Conservation (phyloP, 495 filamentous ascomycete species). For the Aspergillus asperescens region DNA sequence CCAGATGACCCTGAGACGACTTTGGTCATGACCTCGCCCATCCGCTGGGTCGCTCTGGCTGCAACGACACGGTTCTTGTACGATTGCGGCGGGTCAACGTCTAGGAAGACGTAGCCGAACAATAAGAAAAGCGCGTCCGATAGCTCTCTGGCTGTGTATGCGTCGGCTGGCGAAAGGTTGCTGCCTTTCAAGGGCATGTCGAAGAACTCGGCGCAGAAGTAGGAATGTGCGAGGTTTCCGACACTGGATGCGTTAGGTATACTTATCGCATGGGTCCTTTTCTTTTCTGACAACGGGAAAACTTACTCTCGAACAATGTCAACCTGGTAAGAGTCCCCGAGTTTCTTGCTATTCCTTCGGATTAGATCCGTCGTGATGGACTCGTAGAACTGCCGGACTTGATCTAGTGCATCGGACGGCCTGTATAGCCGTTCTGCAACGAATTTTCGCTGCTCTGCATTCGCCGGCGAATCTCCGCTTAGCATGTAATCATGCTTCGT, state of each 20-base stretch:
- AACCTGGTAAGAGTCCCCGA: constrained; percentile 56
- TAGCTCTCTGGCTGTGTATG: constrained; percentile 67
- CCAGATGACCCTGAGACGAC: constrained; percentile 21
- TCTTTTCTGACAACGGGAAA: too few relatives aligned
- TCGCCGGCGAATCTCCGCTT: background rate
- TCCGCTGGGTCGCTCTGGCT: constrained; percentile 43
- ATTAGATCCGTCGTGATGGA: constrained; percentile 62
- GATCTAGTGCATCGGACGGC: constrained; percentile 44
- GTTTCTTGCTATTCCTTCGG: constrained; percentile 54
- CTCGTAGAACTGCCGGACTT: constrained; percentile 52
- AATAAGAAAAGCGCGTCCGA: constrained; percentile 66
- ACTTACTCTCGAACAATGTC: constrained; percentile 66
- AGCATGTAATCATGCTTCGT: constrained; percentile 6
- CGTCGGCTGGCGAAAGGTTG: constrained; percentile 29
- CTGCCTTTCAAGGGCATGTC: constrained; percentile 65
- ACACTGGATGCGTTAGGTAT: constrained; percentile 47
- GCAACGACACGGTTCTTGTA: constrained; percentile 50
- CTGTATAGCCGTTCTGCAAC: constrained; percentile 27
- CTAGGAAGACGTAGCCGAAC: constrained; percentile 54
- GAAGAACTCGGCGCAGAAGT: constrained; percentile 68
- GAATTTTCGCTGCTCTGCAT: background rate
- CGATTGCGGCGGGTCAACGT: constrained; percentile 47
- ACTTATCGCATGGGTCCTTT: constrained; percentile 20
- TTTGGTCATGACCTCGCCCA: constrained; percentile 55
- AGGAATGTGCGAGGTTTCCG: constrained; percentile 64